Evolutionary conservation across 352 stramenopile species (phyloP), one percentile per base, ranked within the genome.

Genomic region (Heterotrichella gracilis): DNA sequence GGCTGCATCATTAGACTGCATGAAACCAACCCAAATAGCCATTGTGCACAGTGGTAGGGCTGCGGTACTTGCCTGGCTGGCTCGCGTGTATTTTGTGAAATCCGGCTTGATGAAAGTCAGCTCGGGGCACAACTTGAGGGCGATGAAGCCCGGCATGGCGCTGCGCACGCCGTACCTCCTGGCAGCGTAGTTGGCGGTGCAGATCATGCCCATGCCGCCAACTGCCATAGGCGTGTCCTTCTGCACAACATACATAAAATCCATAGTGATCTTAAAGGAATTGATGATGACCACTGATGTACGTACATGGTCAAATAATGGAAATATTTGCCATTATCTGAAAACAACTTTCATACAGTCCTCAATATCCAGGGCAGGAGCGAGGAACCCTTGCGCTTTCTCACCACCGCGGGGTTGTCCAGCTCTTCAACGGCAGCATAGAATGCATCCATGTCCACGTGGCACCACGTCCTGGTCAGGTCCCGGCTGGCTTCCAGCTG

Each of bases 391-490:
- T n/a, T n/a, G n/a, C n/a, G n/a, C n/a, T n/a, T n/a, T n/a, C n/a
- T n/a, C 1, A 78, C 74, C 14, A 96, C 76, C 22, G 81, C 73
- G 0, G 86, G 87, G 70, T 86, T 79, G 75, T 90, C 81, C n/a
- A 89, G 79, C 76, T 95, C 89, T 72, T 95, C 86, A 40, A 94
- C 91, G 3, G 84, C 85, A 14, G 91, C 90, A 76, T 90, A 96
- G 73, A 96, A 96, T 80, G 90, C 90, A 74, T 96, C 89, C 86
- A 96, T 94, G 75, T 96, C 89, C 14, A 90, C 77, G 0, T 95
- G 87, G 9, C 89, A 83, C 73, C 83, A 84, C 0, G 82, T 88
- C 17, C 76, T 78, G 69, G 78, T 77, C 22, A 85, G 77, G 68
- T 80, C 75, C 40, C 77, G 80, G 22, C 71, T 71, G 25, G 73